phyloP scores from a whole-genome alignment of 768 basidiomycete species.

The Naganishia antarctica region DNA sequence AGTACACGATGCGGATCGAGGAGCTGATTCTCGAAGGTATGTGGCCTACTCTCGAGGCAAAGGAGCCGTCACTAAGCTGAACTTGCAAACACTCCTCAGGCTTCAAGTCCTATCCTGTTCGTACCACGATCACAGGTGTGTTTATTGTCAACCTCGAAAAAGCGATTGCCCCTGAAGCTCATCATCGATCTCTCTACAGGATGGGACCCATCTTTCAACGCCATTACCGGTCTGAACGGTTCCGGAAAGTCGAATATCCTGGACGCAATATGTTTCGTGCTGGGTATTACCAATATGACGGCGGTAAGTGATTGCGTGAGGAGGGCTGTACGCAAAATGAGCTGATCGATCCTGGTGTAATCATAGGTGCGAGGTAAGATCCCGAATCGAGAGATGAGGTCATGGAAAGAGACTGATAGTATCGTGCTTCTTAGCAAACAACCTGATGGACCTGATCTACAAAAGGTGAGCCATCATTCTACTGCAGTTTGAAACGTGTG shows the following conservation, averaged over 20 bases:
- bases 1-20: conserved; percentile 78
- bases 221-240: conserved; percentile 73
- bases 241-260: conserved; percentile 99
- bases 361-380: conserved; percentile 66
- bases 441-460: conserved; percentile 97
- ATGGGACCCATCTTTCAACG: conserved; percentile 98
- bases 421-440: conserved; percentile 55
- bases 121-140: conserved; percentile 73
- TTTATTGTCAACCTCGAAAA: background rate
- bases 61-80: background rate
- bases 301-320: background rate
- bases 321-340: background rate
- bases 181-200: conserved; percentile 51
- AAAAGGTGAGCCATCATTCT: conserved; percentile 58
- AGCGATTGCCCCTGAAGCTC: background rate
- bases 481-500: background rate
- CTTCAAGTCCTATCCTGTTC: conserved; percentile 96
- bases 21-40: conserved; percentile 88
- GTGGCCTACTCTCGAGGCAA: background rate
- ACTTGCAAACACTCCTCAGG: conserved; percentile 53
- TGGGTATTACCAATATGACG: conserved; percentile 94
- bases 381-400: no score
- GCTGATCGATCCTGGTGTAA: background rate
- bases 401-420: background rate
- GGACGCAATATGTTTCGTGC: conserved; percentile 97